A percentile compares a stretch with the other conserved stretches of the same genome.
These are phyloP conservation scores for Crucihimalaya himalaica DNA, from an alignment of 345 rosid species.

Conservation along the genomic window DNA sequence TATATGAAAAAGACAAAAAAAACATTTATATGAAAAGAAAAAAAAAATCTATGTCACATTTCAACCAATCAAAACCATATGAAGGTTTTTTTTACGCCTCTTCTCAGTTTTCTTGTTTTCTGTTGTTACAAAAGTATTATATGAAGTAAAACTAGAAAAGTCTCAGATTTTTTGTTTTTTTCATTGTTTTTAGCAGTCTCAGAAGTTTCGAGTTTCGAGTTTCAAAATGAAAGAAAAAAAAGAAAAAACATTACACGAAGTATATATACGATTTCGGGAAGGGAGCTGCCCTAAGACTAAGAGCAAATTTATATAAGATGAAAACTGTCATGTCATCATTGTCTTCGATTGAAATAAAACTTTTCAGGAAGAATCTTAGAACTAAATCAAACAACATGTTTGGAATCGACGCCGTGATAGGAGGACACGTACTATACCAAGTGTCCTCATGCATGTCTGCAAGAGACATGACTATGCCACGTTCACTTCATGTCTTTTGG, in stretches of 20 bases:
- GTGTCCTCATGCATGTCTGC: constrained; percentile 42
- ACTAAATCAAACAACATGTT: constrained; percentile 22
- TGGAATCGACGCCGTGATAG: constrained; percentile 29
- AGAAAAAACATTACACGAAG: neutral
- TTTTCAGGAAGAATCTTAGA: neutral
- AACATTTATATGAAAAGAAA: neutral
- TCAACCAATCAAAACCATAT: neutral
- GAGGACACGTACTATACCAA: constrained; percentile 41
- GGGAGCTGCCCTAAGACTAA: too few relatives aligned
- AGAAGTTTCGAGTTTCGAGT: neutral
- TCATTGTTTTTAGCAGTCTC: too few relatives aligned
- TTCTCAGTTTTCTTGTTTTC: neutral
- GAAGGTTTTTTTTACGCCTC: neutral
- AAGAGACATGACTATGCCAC: constrained; percentile 31
- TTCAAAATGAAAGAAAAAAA: neutral
- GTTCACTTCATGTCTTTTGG: constrained; percentile 33
- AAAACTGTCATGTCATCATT: neutral
- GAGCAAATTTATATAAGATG: neutral
- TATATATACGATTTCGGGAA: neutral
- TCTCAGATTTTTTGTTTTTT: too few relatives aligned
- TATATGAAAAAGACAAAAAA: too few relatives aligned
- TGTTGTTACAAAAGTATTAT: neutral
- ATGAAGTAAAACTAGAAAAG: neutral
- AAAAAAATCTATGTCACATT: too few relatives aligned
- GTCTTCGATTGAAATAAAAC: neutral